Evolutionary conservation across 1,139 yeast species (phyloP), one percentile per base, ranked within the genome.

Genomic region (Taphrina confusa): DNA sequence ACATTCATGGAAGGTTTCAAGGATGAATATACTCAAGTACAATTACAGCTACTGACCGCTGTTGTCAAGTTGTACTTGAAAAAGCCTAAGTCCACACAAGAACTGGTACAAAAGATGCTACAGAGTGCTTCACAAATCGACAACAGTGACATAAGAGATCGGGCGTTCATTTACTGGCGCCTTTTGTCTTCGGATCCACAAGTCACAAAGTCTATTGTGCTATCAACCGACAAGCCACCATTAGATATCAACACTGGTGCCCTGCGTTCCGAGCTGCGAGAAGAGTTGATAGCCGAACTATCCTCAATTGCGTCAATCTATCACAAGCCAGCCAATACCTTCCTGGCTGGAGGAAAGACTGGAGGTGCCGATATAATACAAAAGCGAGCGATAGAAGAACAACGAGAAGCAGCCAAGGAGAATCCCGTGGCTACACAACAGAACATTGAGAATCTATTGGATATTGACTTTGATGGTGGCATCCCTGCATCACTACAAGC

Each of bases 91-190:
- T 72, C 74, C 6, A 63, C 66, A 11, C 79, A 78, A 55, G 77
- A 75, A 16, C 72, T 83, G 31, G 79, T 92, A 65, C 96, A 91
- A 71, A 78, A 78, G 51, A 80, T 88, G 2, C 78, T 92, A 65
- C 89, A 87, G 67, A 76, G 82, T 61, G 89, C 95, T 11, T 89
- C 96, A 1, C 82, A 83, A 62, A 82, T 84, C 62, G 95, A 89
- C 67, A 90, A 90, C 71, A 87, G 96, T 1, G 98, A 92, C 72
- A 87, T 92, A 40, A 81, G 97, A 69, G 98, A 92, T 73, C 83
- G 92, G 74, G 97, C 97, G 0, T 92, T 85, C 73, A 81, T 92
- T 57, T 92, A 90, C 74, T 92, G 97, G 97, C 83, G 98, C 70
- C 77, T 94, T 62, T 77, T 92, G 62, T 88, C 96, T 0, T 76